Base-by-base conservation (phyloP, 805 yeast genomes). In the Lipomyces starkeyi region DNA sequence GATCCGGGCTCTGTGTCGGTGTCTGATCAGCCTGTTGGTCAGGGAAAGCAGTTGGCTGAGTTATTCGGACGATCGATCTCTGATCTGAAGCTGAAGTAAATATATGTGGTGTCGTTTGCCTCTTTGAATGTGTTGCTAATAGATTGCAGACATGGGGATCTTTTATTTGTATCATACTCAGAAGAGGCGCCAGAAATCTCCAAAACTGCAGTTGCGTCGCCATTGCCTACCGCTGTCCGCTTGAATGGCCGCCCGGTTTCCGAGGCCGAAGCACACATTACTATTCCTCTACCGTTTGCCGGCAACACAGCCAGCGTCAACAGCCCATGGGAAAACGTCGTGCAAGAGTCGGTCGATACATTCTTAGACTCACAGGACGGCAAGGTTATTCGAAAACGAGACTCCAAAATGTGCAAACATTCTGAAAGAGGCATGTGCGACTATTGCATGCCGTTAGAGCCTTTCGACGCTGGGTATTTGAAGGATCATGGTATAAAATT, bases 371-470 rank as follows among this genome's bases (percentile, higher is more conserved):
- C 81, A 35, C 83, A 86, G 64, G 84, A 85, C 57, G 99, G 99
- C 0, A 80, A 90, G 64, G 91, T 95, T 65, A 78, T 83, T 35
- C 84, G 99, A 43, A 79, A 81, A 49, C 83, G 82, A 70, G 85
- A 91, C 0, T 67, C 74, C 27, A 74, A 78, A 1, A 80, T 93
- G 69, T 94, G 99, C 78, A 86, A 88, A 68, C 99, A 95, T 77
- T 90, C 94, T 2, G 94, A 88, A 52, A 89, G 89, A 74, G 99
- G 98, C 1, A 95, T 95, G 98, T 95, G 99, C 78, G 99, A 95
- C 76, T 92, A 93, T 76, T 95, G 98, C 78, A 87, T 96, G 43
- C 97, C 98, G 0, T 80, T 95, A 62, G 97, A 97, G 47, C 98
- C 99, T 2, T 95, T 94, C 91, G 97, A 95, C 78, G 84, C 84